Evolutionary conservation across 495 filamentous ascomycete species (phyloP).

Genomic region (Trichoderma gamsii): DNA sequence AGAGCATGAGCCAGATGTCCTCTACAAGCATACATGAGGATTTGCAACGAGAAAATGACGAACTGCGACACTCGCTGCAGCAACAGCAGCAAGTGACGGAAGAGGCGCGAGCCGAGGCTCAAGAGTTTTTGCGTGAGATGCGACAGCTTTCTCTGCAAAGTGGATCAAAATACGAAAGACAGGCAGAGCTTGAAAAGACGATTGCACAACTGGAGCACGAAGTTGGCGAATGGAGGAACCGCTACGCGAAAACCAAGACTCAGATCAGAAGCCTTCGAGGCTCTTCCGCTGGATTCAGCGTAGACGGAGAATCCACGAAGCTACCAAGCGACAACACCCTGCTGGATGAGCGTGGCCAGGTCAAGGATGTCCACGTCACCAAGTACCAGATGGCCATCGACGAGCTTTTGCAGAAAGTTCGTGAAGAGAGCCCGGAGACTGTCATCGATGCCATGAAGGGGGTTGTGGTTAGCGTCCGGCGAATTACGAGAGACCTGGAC

Average conservation of each 20-base stretch:
- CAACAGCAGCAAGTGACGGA: slow-evolving; percentile 81
- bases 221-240: slow-evolving; percentile 79
- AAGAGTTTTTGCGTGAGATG: slow-evolving; percentile 85
- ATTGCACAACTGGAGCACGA: slow-evolving; percentile 72
- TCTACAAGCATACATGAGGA: slow-evolving; percentile 44
- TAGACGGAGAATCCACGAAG: slow-evolving; percentile 58
- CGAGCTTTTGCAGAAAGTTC: slow-evolving; percentile 74
- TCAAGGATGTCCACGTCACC: slow-evolving; percentile 88
- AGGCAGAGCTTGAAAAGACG: slow-evolving; percentile 66
- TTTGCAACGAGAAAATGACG: slow-evolving; percentile 65
- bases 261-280: slow-evolving; percentile 77
- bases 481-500: slow-evolving; percentile 73
- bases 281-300: slow-evolving; percentile 65
- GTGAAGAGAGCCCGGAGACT: slow-evolving; percentile 61
- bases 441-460: slow-evolving; percentile 75
- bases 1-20: slow-evolving; percentile 20
- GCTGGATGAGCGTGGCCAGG: slow-evolving; percentile 62
- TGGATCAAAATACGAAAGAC: slow-evolving; percentile 69
- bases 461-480: slow-evolving; percentile 71
- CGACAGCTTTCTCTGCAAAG: slow-evolving; percentile 72
- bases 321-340: slow-evolving; percentile 65
- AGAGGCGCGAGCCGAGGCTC: slow-evolving; percentile 79
- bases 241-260: slow-evolving; percentile 80
- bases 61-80: slow-evolving; percentile 60
- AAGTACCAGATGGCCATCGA: slow-evolving; percentile 94